Evolutionary conservation across 495 filamentous ascomycete genomes (phyloP), one percentile per base, ranked within the genome.

Genomic region (Parathielavia hyrcaniae): DNA sequence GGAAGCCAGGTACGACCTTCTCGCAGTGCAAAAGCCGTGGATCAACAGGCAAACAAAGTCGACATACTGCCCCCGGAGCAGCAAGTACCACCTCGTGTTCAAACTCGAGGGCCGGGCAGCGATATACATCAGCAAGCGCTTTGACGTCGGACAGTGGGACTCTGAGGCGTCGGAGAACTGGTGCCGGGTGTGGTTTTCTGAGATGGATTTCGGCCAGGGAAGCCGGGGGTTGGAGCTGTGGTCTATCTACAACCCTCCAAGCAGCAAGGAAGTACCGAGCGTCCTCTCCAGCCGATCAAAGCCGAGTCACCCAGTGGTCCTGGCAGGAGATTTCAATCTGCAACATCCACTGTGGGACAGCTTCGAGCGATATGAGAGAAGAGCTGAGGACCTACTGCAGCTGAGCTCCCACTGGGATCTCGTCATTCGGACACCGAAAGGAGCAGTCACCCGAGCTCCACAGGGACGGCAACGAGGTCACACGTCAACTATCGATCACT

Each of bases 171-270:
- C n/a, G n/a, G n/a, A n/a, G n/a, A n/a, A n/a, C n/a, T n/a, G n/a
- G n/a, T n/a, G n/a, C n/a, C n/a, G n/a, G n/a, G n/a, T n/a, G n/a
- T n/a, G n/a, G n/a, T n/a, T n/a, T n/a, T n/a, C n/a, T n/a, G n/a
- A n/a, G n/a, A n/a, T n/a, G n/a, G n/a, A n/a, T n/a, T n/a, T 43
- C 16, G 40, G 40, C 40, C 40, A 43, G 40, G 11, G n/a, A 8
- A 35, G 30, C 2, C 3, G 14, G 1, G 23, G 22, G 7, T 20
- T 55, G 1, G 52, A 55, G 26, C 9, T 55, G 1, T 55, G 40
- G 52, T 55, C 52, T 44, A 55, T 55, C 52, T 55, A 55, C 40
- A 55, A 55, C 26, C 52, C 52, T 10, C 26, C 26, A 14, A 13
- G 19, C 12, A 20, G 19, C 14, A 46, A 46, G 12, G 22, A 5